phyloP scores from a whole-genome alignment of 2,329 filamentous ascomycete genomes.

The Herpotrichia juniperi region DNA sequence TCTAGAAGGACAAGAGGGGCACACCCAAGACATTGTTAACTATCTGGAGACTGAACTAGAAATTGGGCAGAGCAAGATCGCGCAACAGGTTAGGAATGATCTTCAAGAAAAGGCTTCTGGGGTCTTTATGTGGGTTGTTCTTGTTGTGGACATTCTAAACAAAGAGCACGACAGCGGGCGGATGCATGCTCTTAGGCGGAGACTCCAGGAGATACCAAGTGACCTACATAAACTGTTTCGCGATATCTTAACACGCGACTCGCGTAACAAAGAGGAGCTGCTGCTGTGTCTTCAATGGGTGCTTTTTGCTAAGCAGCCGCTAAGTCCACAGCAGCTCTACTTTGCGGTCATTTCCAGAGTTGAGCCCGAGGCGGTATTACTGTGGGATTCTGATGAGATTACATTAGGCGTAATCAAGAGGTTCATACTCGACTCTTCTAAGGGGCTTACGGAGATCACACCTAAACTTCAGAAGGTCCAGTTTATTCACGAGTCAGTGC shows the following conservation, averaged over 20 bases:
- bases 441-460: slow-evolving; percentile 28
- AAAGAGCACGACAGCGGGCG: slow-evolving; percentile 43
- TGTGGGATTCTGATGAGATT: slow-evolving; percentile 10
- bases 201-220: no score
- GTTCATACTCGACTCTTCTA: slow-evolving; percentile 30
- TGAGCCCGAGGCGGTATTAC: no score
- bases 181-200: slow-evolving; percentile 27
- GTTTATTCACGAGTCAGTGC: no score
- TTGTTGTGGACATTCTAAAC: slow-evolving; percentile 55
- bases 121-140: no score
- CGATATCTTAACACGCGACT: slow-evolving; percentile 51
- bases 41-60: slow-evolving; percentile 28
- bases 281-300: slow-evolving; percentile 18
- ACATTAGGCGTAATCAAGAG: slow-evolving; percentile 8
- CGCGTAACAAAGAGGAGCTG: slow-evolving; percentile 12
- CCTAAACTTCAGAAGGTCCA: slow-evolving; percentile 18
- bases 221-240: no score
- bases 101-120: slow-evolving; percentile 51
- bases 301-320: slow-evolving; percentile 21
- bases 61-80: slow-evolving; percentile 24
- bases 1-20: slow-evolving; percentile 46
- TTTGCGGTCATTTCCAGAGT: no score
- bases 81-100: slow-evolving; percentile 11
- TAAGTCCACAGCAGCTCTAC: slow-evolving; percentile 20
- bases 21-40: slow-evolving; percentile 43